phyloP scores from a whole-genome alignment of 2,329 filamentous ascomycete genomes.

The Bipolaris zeicola region DNA sequence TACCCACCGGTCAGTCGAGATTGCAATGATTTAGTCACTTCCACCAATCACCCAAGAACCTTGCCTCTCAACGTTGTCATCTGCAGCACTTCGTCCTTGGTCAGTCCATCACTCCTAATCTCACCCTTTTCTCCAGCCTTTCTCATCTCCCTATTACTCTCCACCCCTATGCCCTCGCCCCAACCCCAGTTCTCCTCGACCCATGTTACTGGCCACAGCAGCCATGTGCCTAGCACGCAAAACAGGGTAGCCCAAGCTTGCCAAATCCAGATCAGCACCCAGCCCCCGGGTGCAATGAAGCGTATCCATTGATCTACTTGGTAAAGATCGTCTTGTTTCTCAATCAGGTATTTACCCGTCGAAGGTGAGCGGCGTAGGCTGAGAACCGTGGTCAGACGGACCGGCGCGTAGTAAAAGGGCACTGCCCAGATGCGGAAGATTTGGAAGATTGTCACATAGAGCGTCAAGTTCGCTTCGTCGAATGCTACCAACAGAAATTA shows the following conservation, averaged over 20 bases:
- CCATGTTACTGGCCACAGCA: conserved; percentile 55
- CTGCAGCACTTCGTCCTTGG: conserved; percentile 15
- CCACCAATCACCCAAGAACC: conserved; percentile 16
- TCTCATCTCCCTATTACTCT: conserved; percentile 10
- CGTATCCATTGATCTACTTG: conserved; percentile 76
- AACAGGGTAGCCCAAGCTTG: conserved; percentile 69
- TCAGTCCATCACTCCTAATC: conserved; percentile 19
- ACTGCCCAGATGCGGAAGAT: conserved; percentile 78
- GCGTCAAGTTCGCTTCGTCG: conserved; percentile 66
- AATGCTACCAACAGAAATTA: conserved; percentile 58
- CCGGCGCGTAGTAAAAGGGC: conserved; percentile 73
- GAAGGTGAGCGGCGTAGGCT: conserved; percentile 51
- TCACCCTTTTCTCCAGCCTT: conserved; percentile 10
- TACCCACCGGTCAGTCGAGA: background rate
- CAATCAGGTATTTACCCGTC: conserved; percentile 69
- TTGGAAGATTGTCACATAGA: conserved; percentile 77
- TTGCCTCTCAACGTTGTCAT: conserved; percentile 18
- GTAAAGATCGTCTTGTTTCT: conserved; percentile 80
- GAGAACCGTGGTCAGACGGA: conserved; percentile 71
- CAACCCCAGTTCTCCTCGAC: conserved; percentile 27
- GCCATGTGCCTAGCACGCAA: conserved; percentile 65
- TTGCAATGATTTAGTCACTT: background rate
- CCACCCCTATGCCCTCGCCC: conserved; percentile 16
- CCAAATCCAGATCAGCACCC: conserved; percentile 63
- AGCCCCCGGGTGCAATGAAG: conserved; percentile 67